Evolutionary conservation across 768 basidiomycete species (phyloP), one percentile per base, ranked within the genome.

Genomic region (Lactarius indigo): DNA sequence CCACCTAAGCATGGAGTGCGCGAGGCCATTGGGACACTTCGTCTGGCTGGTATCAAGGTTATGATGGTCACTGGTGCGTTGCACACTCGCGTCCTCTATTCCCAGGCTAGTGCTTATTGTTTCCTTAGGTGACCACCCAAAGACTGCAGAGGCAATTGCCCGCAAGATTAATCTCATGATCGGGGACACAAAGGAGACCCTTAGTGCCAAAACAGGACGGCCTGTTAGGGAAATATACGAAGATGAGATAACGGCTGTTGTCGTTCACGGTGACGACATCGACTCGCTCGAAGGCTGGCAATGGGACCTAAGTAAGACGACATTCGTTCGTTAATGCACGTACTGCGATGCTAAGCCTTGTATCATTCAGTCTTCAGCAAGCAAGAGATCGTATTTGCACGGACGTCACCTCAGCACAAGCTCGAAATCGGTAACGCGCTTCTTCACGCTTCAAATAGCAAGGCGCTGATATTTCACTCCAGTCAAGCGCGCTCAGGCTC

Each of bases 111-210:
- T 39, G 13, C 37, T 15, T 47, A 23, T 44, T 18, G 3, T 50
- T n/a, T 1, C 23, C 23, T 6, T 63, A 84, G 85, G 86, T 65
- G 87, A 89, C 71, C 87, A 89, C 74, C 87, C 87, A 1, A 88
- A 88, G 76, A 89, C 88, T 0, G 88, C 88, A 1, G 87, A 89
- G 73, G 87, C 88, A 18, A 88, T 89, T 66, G 87, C 87, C 13
- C 81, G 87, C 69, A 88, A 89, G 77, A 88, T 89, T 71, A 88
- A 88, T 70, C 77, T 89, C 57, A 85, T 89, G 61, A 74, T 88
- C 37, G 85, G 87, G 5, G 87, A 89, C 64, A 88, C 87, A 5
- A 82, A 83, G 64, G 84, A 88, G 65, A 84, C 85, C 9, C 77
- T 88, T 35, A 79, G 81, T n/a, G 79, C 76, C 37, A 85, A 84